Evolutionary conservation across 352 stramenopile species (phyloP).

Genomic region (Peronospora tabacina): DNA sequence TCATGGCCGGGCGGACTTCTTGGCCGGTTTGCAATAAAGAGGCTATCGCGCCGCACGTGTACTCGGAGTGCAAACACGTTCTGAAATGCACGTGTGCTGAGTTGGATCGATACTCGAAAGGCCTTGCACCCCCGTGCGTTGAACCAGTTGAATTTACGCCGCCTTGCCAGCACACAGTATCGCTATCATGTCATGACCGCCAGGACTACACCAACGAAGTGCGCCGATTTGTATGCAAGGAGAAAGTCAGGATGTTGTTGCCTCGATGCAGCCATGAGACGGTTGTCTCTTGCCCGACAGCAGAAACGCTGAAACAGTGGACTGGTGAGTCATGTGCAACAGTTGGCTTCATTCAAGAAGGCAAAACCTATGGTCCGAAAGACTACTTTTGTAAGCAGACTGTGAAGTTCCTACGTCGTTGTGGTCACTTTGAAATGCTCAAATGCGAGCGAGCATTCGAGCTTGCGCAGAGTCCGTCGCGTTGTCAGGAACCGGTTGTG

Average conservation of each 20-base stretch:
- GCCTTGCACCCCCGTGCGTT: slow-evolving; percentile 35
- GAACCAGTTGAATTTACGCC: slow-evolving; percentile 60
- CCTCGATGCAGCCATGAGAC: slow-evolving; percentile 62
- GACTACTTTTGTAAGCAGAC: slow-evolving; percentile 57
- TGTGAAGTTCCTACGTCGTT: slow-evolving; percentile 55
- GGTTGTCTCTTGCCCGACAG: slow-evolving; percentile 38
- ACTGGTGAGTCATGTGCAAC: slow-evolving; percentile 26
- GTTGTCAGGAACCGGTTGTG: slow-evolving; percentile 39
- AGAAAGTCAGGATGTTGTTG: slow-evolving; percentile 46
- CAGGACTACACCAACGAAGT: slow-evolving; percentile 25
- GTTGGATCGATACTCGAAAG: slow-evolving; percentile 42
- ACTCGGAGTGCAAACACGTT: slow-evolving; percentile 64
- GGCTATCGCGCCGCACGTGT: slow-evolving; percentile 55
- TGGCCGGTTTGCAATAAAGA: slow-evolving; percentile 56
- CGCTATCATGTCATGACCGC: slow-evolving; percentile 51
- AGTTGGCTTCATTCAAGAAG: slow-evolving; percentile 48
- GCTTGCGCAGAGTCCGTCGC: slow-evolving; percentile 33
- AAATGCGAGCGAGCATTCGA: slow-evolving; percentile 70
- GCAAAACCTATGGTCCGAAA: slow-evolving; percentile 48
- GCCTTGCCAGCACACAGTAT: slow-evolving; percentile 47
- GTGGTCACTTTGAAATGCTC: slow-evolving; percentile 45
- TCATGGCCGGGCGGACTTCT: slow-evolving; percentile 21
- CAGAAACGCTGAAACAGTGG: slow-evolving; percentile 43
- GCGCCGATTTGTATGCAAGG: slow-evolving; percentile 39
- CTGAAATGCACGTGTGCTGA: slow-evolving; percentile 56